These are phyloP conservation scores for Cladosporium sp. DNA, from an alignment of 2,329 filamentous ascomycete species.

Conservation along the genomic window DNA sequence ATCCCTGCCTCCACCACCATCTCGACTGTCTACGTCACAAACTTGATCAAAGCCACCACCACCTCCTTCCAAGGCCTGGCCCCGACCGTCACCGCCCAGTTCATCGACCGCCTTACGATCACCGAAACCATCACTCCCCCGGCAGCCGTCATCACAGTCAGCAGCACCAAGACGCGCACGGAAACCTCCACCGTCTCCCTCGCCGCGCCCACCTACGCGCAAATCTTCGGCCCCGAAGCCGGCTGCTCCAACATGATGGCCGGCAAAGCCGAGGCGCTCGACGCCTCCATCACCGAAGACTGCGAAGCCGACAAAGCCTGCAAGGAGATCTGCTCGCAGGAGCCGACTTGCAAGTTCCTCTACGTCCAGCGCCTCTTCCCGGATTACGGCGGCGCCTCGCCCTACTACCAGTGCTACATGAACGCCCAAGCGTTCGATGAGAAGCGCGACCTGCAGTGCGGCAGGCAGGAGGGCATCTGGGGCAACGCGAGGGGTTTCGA, in stretches of 20 bases:
- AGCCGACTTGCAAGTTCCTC: conserved; percentile 12
- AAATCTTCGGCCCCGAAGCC: conserved; percentile 18
- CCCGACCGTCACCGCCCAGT: conserved; percentile 13
- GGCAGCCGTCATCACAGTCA: conserved; percentile 10
- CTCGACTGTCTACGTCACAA: conserved; percentile 16
- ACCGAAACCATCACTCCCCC: conserved; percentile 13
- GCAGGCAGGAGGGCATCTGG: conserved; percentile 11
- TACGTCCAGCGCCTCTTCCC: conserved; percentile 15
- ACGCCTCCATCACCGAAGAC: conserved; percentile 11
- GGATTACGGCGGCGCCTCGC: conserved; percentile 9
- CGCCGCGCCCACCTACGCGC: conserved; percentile 22
- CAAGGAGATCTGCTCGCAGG: conserved; percentile 14
- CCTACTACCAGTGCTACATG: conserved; percentile 15
- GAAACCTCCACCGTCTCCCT: conserved; percentile 16
- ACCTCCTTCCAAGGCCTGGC: conserved; percentile 12
- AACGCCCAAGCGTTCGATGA: conserved; percentile 11
- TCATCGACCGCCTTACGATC: conserved; percentile 13
- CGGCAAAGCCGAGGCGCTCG: conserved; percentile 4
- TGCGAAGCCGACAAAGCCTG: conserved; percentile 12
- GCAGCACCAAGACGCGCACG: conserved; percentile 14
- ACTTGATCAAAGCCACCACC: conserved; percentile 14
- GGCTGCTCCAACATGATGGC: conserved; percentile 15
- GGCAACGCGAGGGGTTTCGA: conserved; percentile 16
- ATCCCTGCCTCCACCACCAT: conserved; percentile 8
- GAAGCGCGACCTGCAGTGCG: conserved; percentile 14